Percentiles rank a stretch among this genome's conserved stretches.
Conservation (phyloP, 768 basidiomycete species). For the Symmetrospora coprosmae region DNA sequence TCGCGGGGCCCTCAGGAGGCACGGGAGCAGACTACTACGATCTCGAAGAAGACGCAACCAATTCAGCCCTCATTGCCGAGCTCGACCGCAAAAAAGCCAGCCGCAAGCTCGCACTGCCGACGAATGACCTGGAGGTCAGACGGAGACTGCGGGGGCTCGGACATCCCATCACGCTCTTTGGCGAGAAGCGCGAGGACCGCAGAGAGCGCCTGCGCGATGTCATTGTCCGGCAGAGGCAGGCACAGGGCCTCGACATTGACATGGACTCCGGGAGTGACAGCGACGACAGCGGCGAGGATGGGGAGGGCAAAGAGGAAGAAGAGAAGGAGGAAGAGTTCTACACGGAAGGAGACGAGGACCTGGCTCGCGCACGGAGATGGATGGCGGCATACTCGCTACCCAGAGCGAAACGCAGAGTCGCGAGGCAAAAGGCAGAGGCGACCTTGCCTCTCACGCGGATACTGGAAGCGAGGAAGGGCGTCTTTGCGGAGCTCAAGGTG, state of each 20-base stretch:
- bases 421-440: conserved; percentile 80
- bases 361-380: conserved; percentile 66
- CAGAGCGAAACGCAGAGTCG: conserved; percentile 91
- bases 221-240: conserved; percentile 5
- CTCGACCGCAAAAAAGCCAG: conserved; percentile 97
- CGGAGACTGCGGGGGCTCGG: conserved; percentile 79
- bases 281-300: not conserved
- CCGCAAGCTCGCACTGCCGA: conserved; percentile 82
- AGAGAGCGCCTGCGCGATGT: conserved; percentile 53
- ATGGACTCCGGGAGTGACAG: not conserved
- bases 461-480: conserved; percentile 80
- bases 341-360: conserved; percentile 71
- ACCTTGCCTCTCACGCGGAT: conserved; percentile 71
- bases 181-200: conserved; percentile 48
- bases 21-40: conserved; percentile 18
- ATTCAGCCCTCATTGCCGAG: conserved; percentile 64
- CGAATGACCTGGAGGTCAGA: conserved; percentile 86
- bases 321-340: conserved; percentile 85
- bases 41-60: conserved; percentile 28
- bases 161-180: conserved; percentile 93
- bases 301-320: conserved; percentile 21
- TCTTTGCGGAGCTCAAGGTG: conserved; percentile 81
- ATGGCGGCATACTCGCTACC: conserved; percentile 77
- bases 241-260: conserved; percentile 3
- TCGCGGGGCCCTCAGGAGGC: conserved; percentile 22